Evolutionary conservation across 2,329 filamentous ascomycete genomes (phyloP).

Genomic region (Eurotiales sp.): DNA sequence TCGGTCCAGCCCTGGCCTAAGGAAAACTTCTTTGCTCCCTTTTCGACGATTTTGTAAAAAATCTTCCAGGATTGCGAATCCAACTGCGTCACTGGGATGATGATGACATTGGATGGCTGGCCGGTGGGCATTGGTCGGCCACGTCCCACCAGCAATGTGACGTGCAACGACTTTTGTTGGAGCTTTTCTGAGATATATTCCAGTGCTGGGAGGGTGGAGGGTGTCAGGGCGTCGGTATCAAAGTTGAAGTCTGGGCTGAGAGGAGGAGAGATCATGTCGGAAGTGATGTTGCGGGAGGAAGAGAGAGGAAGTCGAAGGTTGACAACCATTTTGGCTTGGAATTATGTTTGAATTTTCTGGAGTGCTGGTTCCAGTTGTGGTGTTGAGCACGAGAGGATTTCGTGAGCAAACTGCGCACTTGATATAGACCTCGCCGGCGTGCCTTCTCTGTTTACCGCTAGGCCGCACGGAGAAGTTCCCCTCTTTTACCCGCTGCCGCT

Average conservation of each 20-base stretch:
- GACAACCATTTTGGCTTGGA: conserved; percentile 10
- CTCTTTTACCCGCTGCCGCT: background rate
- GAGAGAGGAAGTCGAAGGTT: conserved; percentile 14
- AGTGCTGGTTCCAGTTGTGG: background rate
- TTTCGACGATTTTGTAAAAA: conserved; percentile 32
- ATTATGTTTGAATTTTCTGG: background rate
- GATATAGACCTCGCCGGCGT: background rate
- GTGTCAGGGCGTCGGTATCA: conserved; percentile 34
- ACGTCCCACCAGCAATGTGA: conserved; percentile 39
- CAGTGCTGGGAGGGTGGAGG: conserved; percentile 35
- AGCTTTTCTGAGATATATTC: conserved; percentile 42
- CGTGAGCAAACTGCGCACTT: background rate
- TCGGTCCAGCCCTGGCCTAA: conserved; percentile 38
- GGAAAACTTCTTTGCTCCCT: conserved; percentile 35
- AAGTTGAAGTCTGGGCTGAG: conserved; percentile 36
- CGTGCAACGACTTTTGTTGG: conserved; percentile 35
- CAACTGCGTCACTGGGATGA: conserved; percentile 34
- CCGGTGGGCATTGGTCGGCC: conserved; percentile 38
- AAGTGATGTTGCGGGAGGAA: conserved; percentile 34
- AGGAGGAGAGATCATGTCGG: conserved; percentile 41
- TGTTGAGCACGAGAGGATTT: background rate
- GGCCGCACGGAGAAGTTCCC: background rate
- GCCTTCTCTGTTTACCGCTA: background rate
- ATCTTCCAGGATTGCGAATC: conserved; percentile 28
- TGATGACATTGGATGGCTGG: conserved; percentile 34